Evolutionary conservation across 2,329 filamentous ascomycete species (phyloP), one percentile per base, ranked within the genome.

Genomic region (Sarocladium brachiariae): DNA sequence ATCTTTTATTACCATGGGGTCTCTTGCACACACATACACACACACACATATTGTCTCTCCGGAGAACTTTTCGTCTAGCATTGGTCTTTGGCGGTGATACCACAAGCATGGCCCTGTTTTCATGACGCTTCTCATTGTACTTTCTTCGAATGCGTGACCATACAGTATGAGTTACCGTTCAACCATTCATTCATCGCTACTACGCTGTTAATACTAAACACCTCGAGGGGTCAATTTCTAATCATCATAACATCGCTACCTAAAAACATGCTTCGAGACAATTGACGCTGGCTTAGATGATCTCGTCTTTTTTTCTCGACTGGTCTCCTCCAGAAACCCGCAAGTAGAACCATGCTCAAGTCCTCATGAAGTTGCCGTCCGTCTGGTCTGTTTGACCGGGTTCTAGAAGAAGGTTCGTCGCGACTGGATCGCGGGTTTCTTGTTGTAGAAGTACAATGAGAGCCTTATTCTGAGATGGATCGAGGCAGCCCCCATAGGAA

Each of bases 71-170:
- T 23, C 37, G 6, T 39, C 39, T 14, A 43, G 39, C 39, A 43
- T 43, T 43, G 39, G 23, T 43, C 39, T 43, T 43, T 43, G 39
- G 39, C 39, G 39, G 39, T 27, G 39, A 43, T 43, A 43, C 39
- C 39, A 43, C 21, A 43, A 25, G 39, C 39, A 43, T 24, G 39
- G 13, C 39, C 23, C n/a, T 39, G 33, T 39, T 21, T 21, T 21
- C 13, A 8, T 21, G 13, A 8, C 21, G 19, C n/a, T 8, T 7
- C 13, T 21, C 18, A 21, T 39, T 39, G 35, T 39, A 39, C 21
- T 39, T 39, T 39, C 35, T 39, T 8, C 13, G 35, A 18, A 39
- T 39, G 35, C 21, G 6, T 21, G n/a, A 18, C 3, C 18, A 8
- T 7, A 9, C 33, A 13, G 7, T 31, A 7, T 31, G 10, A 5